Percentiles rank a stretch among this genome's conserved stretches.
phyloP scores from a whole-genome alignment of 345 rosid genomes.

The Cardamine occulta region DNA sequence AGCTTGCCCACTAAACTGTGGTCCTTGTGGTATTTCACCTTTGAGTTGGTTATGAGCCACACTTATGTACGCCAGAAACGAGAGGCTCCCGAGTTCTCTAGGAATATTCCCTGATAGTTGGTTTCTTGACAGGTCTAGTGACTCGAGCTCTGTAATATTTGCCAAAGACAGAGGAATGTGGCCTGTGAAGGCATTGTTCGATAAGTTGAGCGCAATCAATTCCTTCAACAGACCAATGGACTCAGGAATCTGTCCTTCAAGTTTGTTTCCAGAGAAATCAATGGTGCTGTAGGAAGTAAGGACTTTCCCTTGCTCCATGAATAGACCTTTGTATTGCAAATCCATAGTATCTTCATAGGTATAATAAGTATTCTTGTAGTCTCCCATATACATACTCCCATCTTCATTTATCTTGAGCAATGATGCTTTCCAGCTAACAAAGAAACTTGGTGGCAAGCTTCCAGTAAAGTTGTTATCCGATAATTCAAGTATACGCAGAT shows the following conservation, averaged over 20 bases:
- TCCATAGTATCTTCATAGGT: conserved; percentile 25
- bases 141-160: conserved; percentile 12
- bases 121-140: conserved; percentile 28
- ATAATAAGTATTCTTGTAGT: conserved; percentile 26
- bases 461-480: conserved; percentile 20
- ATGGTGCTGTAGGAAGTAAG: conserved; percentile 7
- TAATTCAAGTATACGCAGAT: conserved; percentile 27
- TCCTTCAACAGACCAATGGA: conserved; percentile 25
- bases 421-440: conserved; percentile 20
- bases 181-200: conserved; percentile 26
- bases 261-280: conserved; percentile 28
- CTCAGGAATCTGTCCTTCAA: conserved; percentile 34
- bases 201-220: conserved; percentile 31
- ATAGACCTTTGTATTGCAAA: conserved; percentile 33
- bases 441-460: conserved; percentile 23
- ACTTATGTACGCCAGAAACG: conserved; percentile 20
- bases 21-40: conserved; percentile 31
- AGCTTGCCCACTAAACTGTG: conserved; percentile 32
- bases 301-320: conserved; percentile 29
- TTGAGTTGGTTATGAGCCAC: conserved; percentile 29
- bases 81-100: conserved; percentile 1
- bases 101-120: conserved; percentile 26
- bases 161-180: conserved; percentile 22
- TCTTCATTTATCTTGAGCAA: background rate
- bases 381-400: conserved; percentile 29